Evolutionary conservation across 2,329 filamentous ascomycete genomes (phyloP).

Genomic region (Thielaviopsis cerberus): DNA sequence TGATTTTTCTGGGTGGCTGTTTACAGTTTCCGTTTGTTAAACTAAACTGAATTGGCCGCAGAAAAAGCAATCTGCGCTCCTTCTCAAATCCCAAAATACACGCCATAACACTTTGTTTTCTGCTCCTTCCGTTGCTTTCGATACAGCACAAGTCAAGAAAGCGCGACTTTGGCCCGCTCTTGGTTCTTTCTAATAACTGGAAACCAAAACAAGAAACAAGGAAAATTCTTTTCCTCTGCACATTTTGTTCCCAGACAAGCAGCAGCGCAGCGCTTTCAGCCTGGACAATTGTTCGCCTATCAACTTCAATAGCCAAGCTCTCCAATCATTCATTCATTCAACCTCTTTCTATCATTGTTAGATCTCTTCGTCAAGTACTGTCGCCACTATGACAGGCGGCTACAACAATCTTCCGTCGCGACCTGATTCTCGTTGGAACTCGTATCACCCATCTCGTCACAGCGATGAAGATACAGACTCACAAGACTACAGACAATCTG

Average conservation of each 20-base stretch:
- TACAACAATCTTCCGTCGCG: neutral
- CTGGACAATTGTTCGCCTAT: too few species aligned
- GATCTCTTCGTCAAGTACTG: neutral
- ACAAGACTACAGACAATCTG: neutral
- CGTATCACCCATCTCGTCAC: neutral
- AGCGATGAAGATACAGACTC: neutral
- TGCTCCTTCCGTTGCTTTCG: neutral
- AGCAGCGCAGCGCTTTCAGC: too few species aligned
- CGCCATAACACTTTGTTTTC: neutral
- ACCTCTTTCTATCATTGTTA: neutral
- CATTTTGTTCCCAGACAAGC: too few species aligned
- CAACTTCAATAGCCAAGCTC: neutral
- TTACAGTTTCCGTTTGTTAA: neutral
- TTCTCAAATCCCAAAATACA: too few species aligned
- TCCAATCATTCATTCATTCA: too few species aligned
- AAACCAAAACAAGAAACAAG: neutral
- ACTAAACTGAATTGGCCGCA: too few species aligned
- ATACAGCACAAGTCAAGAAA: neutral
- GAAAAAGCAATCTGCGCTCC: neutral
- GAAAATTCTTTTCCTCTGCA: neutral
- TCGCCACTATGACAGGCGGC: neutral
- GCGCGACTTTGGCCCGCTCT: neutral
- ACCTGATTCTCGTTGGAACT: neutral
- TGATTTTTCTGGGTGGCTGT: neutral
- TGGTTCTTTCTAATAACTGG: neutral